These are phyloP conservation scores for Nyctanthes arbortristis DNA, from an alignment of 257 asterid genomes.

Conservation along the genomic window DNA sequence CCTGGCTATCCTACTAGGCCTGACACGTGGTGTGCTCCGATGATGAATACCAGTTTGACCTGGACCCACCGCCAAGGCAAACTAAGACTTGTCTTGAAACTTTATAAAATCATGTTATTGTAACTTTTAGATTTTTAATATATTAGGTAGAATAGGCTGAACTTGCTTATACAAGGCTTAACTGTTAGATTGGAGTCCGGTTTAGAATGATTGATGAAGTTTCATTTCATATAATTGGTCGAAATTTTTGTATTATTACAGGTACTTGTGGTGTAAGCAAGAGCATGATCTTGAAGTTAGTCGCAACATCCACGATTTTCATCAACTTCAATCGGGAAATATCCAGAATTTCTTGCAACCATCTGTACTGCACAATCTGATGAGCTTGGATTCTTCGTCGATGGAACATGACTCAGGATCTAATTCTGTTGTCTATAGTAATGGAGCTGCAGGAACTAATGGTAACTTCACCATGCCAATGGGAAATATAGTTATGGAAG, in stretches of 20 bases:
- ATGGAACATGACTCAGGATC: conserved; percentile 41
- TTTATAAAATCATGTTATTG: too few relatives aligned
- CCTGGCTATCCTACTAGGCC: too few relatives aligned
- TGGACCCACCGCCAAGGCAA: too few relatives aligned
- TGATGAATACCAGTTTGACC: too few relatives aligned
- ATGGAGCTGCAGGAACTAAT: conserved; percentile 19
- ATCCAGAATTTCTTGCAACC: conserved; percentile 38
- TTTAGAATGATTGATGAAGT: neutral
- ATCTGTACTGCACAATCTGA: conserved; percentile 28
- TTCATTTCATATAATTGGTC: neutral
- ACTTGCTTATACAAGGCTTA: too few relatives aligned
- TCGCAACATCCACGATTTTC: conserved; percentile 36
- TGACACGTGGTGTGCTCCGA: too few relatives aligned
- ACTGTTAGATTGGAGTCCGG: neutral
- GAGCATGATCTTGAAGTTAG: conserved; percentile 26
- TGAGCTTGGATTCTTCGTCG: conserved; percentile 33
- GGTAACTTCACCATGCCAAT: conserved; percentile 31
- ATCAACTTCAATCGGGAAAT: conserved; percentile 47
- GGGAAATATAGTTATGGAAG: conserved; percentile 29
- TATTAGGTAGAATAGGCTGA: too few relatives aligned
- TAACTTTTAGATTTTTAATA: too few relatives aligned
- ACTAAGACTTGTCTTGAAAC: too few relatives aligned
- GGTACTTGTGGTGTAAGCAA: conserved; percentile 1
- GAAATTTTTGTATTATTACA: neutral
- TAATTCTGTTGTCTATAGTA: conserved; percentile 14